Evolutionary conservation across 192 early-diverging fungal genomes (phyloP), one percentile per base, ranked within the genome.

Genomic region (Podochytrium sp.): DNA sequence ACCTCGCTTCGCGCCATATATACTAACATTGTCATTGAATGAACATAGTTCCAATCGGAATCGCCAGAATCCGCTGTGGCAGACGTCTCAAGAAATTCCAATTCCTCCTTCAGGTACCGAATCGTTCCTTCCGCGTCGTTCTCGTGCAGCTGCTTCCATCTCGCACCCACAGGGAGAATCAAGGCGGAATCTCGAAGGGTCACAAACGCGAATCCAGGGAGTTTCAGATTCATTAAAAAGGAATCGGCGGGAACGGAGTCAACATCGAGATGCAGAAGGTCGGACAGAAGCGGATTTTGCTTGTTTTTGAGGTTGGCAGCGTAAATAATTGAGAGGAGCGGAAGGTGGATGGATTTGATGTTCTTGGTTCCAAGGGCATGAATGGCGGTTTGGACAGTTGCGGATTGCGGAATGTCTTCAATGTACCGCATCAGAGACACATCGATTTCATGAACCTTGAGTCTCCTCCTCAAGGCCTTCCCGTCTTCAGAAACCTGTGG

Each of bases 1-100:
- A n/a, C n/a, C n/a, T n/a, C n/a, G n/a, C n/a, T n/a, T n/a, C n/a
- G n/a, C n/a, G n/a, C n/a, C n/a, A n/a, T n/a, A n/a, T n/a, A n/a
- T n/a, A n/a, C 76, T 25, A 10, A 77, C 76, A 73, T 73, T 53
- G 69, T 30, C 47, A 77, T 25, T 25, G 65, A 47, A 30, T 71
- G 58, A 20, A 65, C 52, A 30, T 77, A 47, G 0, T 63, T 62
- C 52, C 69, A 67, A 20, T 63, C n/a, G n/a, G n/a, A n/a, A n/a
- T n/a, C n/a, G n/a, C n/a, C n/a, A n/a, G n/a, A n/a, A n/a, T n/a
- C n/a, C n/a, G n/a, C n/a, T n/a, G n/a, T n/a, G n/a, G n/a, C n/a
- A n/a, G n/a, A n/a, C n/a, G n/a, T n/a, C n/a, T n/a, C n/a, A n/a
- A n/a, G n/a, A n/a, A n/a, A n/a, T n/a, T n/a, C n/a, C n/a, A n/a